Percentiles rank a stretch among this genome's conserved stretches.
These are phyloP conservation scores for Stentor coeruleus DNA, from an alignment of 73 alveolate species.

Conservation along the genomic window DNA sequence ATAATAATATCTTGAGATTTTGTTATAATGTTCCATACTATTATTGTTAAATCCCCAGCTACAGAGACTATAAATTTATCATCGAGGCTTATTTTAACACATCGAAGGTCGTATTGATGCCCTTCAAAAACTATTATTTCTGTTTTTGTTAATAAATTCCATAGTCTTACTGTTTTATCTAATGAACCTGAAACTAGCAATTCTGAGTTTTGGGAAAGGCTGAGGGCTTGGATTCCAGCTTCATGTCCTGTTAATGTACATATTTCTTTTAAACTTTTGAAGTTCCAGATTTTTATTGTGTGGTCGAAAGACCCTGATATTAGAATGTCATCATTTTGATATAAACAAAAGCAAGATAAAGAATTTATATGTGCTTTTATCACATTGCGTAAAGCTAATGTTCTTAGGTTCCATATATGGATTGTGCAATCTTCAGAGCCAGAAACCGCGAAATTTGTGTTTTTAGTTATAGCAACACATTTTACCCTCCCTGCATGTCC, in stretches of 20 bases:
- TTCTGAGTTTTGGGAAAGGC: background rate
- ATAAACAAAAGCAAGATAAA: background rate
- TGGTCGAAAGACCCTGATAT: background rate
- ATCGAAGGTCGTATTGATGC: background rate
- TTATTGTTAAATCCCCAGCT: background rate
- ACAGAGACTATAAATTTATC: background rate
- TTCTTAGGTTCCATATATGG: background rate
- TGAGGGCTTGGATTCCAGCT: background rate
- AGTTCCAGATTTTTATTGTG: background rate
- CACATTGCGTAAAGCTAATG: background rate
- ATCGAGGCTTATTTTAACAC: background rate
- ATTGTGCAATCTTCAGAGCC: background rate
- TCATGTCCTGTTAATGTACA: background rate
- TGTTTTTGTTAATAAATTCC: background rate
- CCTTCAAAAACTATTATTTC: background rate
- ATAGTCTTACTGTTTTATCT: background rate
- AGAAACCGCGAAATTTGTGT: no score
- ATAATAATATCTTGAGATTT: background rate
- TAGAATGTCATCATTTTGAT: background rate
- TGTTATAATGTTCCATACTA: no score
- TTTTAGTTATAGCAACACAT: no score
- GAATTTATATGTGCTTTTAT: background rate
- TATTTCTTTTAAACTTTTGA: background rate
- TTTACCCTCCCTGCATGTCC: no score
- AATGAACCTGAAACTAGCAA: background rate